These are phyloP conservation scores for Cryphonectria parasitica DNA, from an alignment of 2,329 filamentous ascomycete species.

Conservation along the genomic window DNA sequence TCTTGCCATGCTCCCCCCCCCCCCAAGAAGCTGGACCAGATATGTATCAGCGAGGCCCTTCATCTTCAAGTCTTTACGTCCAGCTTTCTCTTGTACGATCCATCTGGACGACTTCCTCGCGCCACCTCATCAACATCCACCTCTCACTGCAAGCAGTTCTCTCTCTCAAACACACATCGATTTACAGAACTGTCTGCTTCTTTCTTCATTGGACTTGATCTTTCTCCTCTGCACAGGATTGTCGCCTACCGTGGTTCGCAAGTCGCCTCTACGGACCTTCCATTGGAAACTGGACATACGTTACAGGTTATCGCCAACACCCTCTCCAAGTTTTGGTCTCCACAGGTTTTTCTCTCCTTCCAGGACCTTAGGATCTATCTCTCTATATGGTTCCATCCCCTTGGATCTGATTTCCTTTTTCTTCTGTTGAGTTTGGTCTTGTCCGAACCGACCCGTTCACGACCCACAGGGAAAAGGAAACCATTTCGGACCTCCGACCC, in stretches of 20 bases:
- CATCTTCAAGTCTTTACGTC: background rate
- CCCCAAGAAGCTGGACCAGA: background rate
- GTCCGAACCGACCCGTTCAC: conserved; percentile 15
- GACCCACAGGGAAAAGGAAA: conserved; percentile 12
- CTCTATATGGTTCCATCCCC: conserved; percentile 13
- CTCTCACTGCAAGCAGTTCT: background rate
- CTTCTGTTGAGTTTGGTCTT: conserved; percentile 20
- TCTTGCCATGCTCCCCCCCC: background rate
- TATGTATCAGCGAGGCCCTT: conserved; percentile 3
- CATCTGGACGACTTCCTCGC: background rate
- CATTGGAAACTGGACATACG: conserved; percentile 29
- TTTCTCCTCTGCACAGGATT: background rate
- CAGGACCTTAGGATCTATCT: conserved; percentile 18
- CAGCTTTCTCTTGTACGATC: background rate
- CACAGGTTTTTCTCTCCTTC: conserved; percentile 16
- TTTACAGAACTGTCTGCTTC: background rate
- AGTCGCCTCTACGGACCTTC: background rate
- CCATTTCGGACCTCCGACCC: conserved; percentile 7
- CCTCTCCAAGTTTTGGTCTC: conserved; percentile 20
- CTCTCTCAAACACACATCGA: background rate
- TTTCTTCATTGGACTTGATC: background rate
- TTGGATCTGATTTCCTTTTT: conserved; percentile 23
- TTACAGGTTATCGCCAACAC: conserved; percentile 31
- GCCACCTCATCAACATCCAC: background rate
- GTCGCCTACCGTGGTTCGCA: background rate